Conservation (phyloP, 1,139 yeast genomes). For the Groenewaldozyma sp. region DNA sequence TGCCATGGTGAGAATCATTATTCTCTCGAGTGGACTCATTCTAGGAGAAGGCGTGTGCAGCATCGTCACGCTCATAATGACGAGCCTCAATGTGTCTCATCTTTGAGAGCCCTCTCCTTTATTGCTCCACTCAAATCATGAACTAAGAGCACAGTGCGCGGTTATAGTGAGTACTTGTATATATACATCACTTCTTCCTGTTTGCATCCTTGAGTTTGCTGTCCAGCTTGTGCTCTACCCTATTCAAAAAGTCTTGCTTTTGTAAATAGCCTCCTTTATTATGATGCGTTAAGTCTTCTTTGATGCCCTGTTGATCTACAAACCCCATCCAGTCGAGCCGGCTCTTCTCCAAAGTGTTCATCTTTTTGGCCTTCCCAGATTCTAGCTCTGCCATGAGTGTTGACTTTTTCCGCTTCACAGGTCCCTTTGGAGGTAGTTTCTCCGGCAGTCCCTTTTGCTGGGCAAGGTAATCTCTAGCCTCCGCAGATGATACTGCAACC, state of each 20-base stretch:
- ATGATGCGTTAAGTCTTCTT: conserved; percentile 69
- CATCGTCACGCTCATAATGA: conserved; percentile 67
- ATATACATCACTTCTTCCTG: conserved; percentile 33
- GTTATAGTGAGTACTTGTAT: too few species aligned
- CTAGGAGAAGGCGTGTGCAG: conserved; percentile 90
- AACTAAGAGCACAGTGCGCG: background rate
- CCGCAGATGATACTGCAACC: conserved; percentile 73
- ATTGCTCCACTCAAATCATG: background rate
- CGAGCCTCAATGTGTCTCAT: conserved; percentile 49
- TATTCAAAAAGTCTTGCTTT: conserved; percentile 77
- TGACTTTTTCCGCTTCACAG: conserved; percentile 50
- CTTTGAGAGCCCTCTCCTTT: conserved; percentile 23
- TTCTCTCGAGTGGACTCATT: conserved; percentile 84
- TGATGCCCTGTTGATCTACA: conserved; percentile 77
- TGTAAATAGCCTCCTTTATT: conserved; percentile 79
- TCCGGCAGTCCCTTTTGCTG: conserved; percentile 10
- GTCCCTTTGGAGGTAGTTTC: conserved; percentile 27
- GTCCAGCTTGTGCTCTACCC: conserved; percentile 65
- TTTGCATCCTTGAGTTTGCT: conserved; percentile 50
- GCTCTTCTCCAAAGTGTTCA: conserved; percentile 87
- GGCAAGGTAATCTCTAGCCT: conserved; percentile 68
- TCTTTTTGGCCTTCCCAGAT: conserved; percentile 48
- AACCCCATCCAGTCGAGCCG: conserved; percentile 92
- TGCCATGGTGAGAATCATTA: conserved; percentile 61
- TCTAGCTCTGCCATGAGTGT: conserved; percentile 67